Evolutionary conservation across 2,329 filamentous ascomycete genomes (phyloP).

Genomic region (Pseudonectria buxi): DNA sequence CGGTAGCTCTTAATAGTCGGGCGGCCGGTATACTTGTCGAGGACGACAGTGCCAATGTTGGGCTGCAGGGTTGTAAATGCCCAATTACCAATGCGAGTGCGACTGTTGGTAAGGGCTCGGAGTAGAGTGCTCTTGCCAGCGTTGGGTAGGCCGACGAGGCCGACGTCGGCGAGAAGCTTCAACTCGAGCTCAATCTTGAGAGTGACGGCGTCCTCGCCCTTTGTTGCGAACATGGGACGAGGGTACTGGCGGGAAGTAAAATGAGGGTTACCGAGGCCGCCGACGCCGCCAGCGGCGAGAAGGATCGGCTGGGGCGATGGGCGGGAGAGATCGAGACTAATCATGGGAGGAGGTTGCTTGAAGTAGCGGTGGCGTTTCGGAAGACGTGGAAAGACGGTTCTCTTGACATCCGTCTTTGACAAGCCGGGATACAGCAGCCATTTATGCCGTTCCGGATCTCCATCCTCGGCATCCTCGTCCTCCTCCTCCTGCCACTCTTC

Average conservation of each 20-base stretch:
- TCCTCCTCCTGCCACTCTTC: slow-evolving; percentile 17
- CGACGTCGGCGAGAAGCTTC: slow-evolving; percentile 91
- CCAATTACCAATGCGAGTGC: slow-evolving; percentile 87
- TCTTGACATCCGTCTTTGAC: slow-evolving; percentile 58
- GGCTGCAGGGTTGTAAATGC: slow-evolving; percentile 94
- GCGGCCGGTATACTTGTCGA: slow-evolving; percentile 78
- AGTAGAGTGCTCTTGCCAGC: slow-evolving; percentile 93
- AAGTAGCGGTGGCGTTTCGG: slow-evolving; percentile 48
- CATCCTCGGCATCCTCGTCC: slow-evolving; percentile 34
- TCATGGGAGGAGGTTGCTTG: slow-evolving; percentile 64
- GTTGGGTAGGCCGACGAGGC: slow-evolving; percentile 89
- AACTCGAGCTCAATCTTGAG: slow-evolving; percentile 82
- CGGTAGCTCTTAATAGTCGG: slow-evolving; percentile 43
- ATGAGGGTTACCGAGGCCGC: slow-evolving; percentile 88
- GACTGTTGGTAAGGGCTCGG: slow-evolving; percentile 78
- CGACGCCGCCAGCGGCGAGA: slow-evolving; percentile 79
- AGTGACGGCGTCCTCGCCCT: slow-evolving; percentile 71
- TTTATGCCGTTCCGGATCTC: slow-evolving; percentile 54
- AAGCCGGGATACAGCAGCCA: slow-evolving; percentile 84
- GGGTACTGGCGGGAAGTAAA: slow-evolving; percentile 72
- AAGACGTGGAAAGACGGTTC: slow-evolving; percentile 42
- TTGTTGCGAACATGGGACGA: slow-evolving; percentile 81
- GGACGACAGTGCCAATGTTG: slow-evolving; percentile 90
- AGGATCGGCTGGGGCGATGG: slow-evolving; percentile 80
- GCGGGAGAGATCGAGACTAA: slow-evolving; percentile 65